Conservation (phyloP, 1,284 basidiomycete genomes). For the Cutaneotrichosporon sp. region DNA sequence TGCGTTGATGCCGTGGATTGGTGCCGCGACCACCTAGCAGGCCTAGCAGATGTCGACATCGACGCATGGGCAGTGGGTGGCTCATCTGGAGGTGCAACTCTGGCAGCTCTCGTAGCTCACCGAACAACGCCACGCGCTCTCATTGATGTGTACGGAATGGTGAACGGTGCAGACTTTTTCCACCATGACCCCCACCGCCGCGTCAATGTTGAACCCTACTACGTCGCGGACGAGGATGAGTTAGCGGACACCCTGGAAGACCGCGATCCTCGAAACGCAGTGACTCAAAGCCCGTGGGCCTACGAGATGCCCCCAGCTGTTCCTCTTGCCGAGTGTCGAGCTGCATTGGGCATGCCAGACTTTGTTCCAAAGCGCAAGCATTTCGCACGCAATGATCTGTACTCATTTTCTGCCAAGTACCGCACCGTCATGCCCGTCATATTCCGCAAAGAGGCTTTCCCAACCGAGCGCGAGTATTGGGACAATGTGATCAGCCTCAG, state of each 20-base stretch:
- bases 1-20: conserved; percentile 19
- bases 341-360: conserved; percentile 7
- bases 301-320: conserved; percentile 15
- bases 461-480: conserved; percentile 9
- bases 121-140: not conserved
- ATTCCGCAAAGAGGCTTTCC: conserved; percentile 15
- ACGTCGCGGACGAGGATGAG: conserved; percentile 6
- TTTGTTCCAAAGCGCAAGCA: not conserved
- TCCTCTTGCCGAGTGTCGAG: conserved; percentile 2
- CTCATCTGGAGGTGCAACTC: conserved; percentile 6
- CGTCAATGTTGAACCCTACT: not conserved
- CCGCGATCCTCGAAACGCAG: not conserved
- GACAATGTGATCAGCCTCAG: conserved; percentile 8
- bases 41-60: conserved; percentile 15
- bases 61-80: conserved; percentile 26
- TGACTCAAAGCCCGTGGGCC: conserved; percentile 11
- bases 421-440: conserved; percentile 10
- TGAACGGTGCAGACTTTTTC: conserved; percentile 7
- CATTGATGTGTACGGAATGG: conserved; percentile 12
- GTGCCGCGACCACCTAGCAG: conserved; percentile 13
- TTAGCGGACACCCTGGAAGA: not conserved
- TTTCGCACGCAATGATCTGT: conserved; percentile 9
- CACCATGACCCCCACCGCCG: not conserved
- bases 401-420: conserved; percentile 7
- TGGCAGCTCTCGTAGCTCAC: conserved; percentile 2